A percentile compares a stretch with the other conserved stretches of the same genome.
Evolutionary conservation across 352 stramenopile genomes (phyloP).

Genomic region (Thalassiosira gravida): DNA sequence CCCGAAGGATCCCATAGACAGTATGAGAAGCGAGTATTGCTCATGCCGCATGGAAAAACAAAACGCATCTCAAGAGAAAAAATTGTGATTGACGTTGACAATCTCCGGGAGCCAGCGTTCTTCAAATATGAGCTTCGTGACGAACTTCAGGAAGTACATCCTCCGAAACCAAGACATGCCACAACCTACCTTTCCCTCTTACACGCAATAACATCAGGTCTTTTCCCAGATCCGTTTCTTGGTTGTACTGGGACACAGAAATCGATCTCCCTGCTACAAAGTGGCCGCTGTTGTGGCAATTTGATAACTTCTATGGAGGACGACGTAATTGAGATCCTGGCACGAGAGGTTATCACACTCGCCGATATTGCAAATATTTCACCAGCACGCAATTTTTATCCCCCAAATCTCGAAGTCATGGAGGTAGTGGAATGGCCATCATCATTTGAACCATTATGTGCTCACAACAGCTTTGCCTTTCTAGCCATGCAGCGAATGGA

Average conservation of each 20-base stretch:
- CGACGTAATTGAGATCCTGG: background rate
- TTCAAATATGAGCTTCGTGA: slow-evolving; percentile 24
- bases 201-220: slow-evolving; percentile 9
- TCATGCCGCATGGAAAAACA: slow-evolving; percentile 20
- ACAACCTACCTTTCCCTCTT: slow-evolving; percentile 14
- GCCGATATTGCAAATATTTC: slow-evolving; percentile 6
- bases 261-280: slow-evolving; percentile 4
- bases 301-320: slow-evolving; percentile 9
- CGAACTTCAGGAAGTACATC: slow-evolving; percentile 16
- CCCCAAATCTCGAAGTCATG: background rate
- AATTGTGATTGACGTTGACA: slow-evolving; percentile 9
- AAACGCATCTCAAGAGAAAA: background rate
- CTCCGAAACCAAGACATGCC: slow-evolving; percentile 11
- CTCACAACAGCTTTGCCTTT: slow-evolving; percentile 22
- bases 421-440: slow-evolving; percentile 14
- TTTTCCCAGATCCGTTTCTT: slow-evolving; percentile 20
- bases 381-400: slow-evolving; percentile 9
- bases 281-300: slow-evolving; percentile 24
- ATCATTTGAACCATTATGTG: slow-evolving; percentile 22
- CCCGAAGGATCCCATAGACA: slow-evolving; percentile 1
- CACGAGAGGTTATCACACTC: slow-evolving; percentile 4
- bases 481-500: slow-evolving; percentile 5
- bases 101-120: slow-evolving; percentile 10
- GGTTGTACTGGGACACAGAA: slow-evolving; percentile 5
- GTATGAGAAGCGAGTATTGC: slow-evolving; percentile 3